Evolutionary conservation across 805 yeast species (phyloP), one percentile per base, ranked within the genome.

Genomic region (Groenewaldozyma tartarivorans): DNA sequence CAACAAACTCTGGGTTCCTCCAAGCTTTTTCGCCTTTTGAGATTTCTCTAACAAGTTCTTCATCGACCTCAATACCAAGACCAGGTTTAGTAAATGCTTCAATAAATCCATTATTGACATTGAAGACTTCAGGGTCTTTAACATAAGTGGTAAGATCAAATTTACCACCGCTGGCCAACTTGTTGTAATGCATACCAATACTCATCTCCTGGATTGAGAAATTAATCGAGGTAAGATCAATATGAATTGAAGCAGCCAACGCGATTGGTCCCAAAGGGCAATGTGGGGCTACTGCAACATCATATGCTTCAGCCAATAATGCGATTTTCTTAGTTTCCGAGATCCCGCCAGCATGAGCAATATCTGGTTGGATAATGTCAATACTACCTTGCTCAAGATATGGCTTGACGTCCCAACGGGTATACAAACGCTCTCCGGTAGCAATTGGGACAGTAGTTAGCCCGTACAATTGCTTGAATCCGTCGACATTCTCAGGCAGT

Each of bases 261-360:
- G 59, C 58, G 29, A 55, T 45, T 3, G 60, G 56, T 4, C 60
- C 60, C 16, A 55, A 46, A 9, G 60, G 60, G 26, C 60, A 55
- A 36, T 55, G 60, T 4, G 60, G 60, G 9, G 60, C 60, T 15
- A 55, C 26, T 13, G 53, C 59, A 20, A 55, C 48, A 33, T 55
- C 60, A 41, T 52, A 55, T 0, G 60, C 48, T 42, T 55, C 60
- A 9, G 58, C 57, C 56, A 55, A 51, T 16, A 39, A 39, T 7
- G 60, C 57, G 20, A 55, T 55, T 30, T 47, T 37, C 41, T 48
- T 49, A 19, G 51, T 48, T 36, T 55, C 60, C 5, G 60, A 52
- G 22, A 55, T 55, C 2, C 59, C 59, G 6, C 60, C 60, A 21
- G 52, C 41, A 34, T 55, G 60, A 13, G 57, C 41, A 26, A 55